These are phyloP conservation scores for Curvularia sp. DNA, from an alignment of 2,329 filamentous ascomycete species.

Conservation along the genomic window DNA sequence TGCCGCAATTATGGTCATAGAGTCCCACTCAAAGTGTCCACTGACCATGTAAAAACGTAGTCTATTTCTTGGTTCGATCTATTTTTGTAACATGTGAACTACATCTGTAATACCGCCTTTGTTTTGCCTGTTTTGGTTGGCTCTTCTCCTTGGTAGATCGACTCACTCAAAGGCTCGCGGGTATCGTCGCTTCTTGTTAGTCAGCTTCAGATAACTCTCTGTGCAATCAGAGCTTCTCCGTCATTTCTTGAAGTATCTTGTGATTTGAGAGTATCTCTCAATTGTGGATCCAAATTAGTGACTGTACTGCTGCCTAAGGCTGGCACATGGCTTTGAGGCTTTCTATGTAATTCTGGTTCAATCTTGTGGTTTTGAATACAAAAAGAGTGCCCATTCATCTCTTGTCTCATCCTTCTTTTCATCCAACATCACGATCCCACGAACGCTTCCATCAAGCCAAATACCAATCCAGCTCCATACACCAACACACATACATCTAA, in stretches of 20 bases:
- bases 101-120: not conserved
- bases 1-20: not conserved
- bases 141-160: not conserved
- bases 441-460: not conserved
- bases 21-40: not conserved
- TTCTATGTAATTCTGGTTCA: too few relatives aligned
- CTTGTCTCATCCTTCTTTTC: not conserved
- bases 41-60: not conserved
- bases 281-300: not conserved
- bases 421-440: not conserved
- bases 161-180: not conserved
- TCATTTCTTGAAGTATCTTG: not conserved
- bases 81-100: not conserved
- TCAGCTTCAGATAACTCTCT: not conserved
- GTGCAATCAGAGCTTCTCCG: not conserved
- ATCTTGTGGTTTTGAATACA: not conserved
- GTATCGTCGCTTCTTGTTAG: not conserved
- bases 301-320: not conserved
- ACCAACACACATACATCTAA: not conserved
- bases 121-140: not conserved
- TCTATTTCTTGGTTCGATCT: not conserved
- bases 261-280: not conserved
- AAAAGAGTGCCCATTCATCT: not conserved
- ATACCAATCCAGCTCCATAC: not conserved
- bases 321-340: not conserved